Conservation (phyloP, 2,329 filamentous ascomycete species). For the Mycosphaerella sp. region DNA sequence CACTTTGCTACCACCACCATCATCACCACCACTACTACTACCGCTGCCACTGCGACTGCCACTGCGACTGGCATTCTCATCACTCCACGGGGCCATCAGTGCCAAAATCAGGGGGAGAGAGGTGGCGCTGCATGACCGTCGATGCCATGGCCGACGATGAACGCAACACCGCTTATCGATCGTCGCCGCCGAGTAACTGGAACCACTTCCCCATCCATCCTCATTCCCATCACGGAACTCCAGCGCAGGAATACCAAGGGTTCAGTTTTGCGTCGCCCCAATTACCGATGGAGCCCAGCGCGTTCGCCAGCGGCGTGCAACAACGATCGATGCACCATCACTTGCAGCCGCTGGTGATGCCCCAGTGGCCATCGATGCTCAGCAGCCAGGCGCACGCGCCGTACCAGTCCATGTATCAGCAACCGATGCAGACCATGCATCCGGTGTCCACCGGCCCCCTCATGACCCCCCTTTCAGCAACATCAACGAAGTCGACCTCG, state of each 20-base stretch:
- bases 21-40: not conserved
- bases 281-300: slow-evolving; percentile 50
- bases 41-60: not conserved
- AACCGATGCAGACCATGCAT: slow-evolving; percentile 42
- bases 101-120: not conserved
- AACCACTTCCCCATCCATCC: slow-evolving; percentile 35
- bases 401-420: slow-evolving; percentile 57
- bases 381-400: slow-evolving; percentile 56
- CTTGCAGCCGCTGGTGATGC: slow-evolving; percentile 66
- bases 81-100: not conserved
- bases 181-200: slow-evolving; percentile 28
- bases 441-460: slow-evolving; percentile 46
- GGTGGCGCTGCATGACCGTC: slow-evolving; percentile 8
- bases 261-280: slow-evolving; percentile 59
- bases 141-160: slow-evolving; percentile 31
- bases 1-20: not conserved
- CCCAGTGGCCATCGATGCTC: slow-evolving; percentile 77
- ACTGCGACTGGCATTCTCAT: not conserved
- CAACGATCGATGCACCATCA: slow-evolving; percentile 48
- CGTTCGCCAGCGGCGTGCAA: slow-evolving; percentile 51
- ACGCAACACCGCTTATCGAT: slow-evolving; percentile 24
- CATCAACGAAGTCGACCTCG: slow-evolving; percentile 38
- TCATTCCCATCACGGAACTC: slow-evolving; percentile 59
- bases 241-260: slow-evolving; percentile 61
- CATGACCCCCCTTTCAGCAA: slow-evolving; percentile 47